A percentile compares a stretch with the other conserved stretches of the same genome.
phyloP scores from a whole-genome alignment of 257 asterid species.

The Przewalskia tangutica region DNA sequence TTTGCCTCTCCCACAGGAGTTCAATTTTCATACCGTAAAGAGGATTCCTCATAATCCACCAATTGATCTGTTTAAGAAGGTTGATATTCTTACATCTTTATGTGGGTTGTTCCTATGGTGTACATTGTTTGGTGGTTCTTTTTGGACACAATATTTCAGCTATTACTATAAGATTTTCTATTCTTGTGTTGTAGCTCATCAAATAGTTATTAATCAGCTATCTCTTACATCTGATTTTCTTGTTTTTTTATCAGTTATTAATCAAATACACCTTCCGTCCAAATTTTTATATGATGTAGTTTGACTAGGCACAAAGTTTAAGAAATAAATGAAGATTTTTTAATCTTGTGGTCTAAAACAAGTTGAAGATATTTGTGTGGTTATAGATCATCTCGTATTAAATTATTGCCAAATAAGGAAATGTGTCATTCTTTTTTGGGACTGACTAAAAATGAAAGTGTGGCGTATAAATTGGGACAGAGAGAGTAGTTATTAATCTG shows the following conservation, averaged over 20 bases:
- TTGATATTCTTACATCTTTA: slow-evolving; percentile 7
- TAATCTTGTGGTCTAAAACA: too few species aligned
- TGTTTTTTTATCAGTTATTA: too few species aligned
- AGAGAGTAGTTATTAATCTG: not conserved
- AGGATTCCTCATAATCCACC: slow-evolving; percentile 62
- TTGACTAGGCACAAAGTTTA: too few species aligned
- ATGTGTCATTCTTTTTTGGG: too few species aligned
- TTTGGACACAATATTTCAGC: not conserved
- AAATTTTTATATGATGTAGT: too few species aligned
- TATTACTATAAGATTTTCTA: not conserved
- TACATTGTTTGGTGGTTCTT: not conserved
- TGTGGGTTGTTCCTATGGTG: not conserved
- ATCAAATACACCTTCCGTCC: too few species aligned
- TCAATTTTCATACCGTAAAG: slow-evolving; percentile 57
- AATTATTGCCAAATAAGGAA: too few species aligned
- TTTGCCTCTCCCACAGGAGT: slow-evolving; percentile 44
- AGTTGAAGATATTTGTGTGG: too few species aligned
- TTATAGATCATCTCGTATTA: too few species aligned
- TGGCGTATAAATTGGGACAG: too few species aligned
- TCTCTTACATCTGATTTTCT: slow-evolving; percentile 20
- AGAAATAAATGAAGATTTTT: too few species aligned
- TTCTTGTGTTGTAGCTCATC: not conserved
- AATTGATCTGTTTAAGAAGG: slow-evolving; percentile 72
- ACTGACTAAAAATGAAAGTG: too few species aligned
- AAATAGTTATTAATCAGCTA: slow-evolving; percentile 35